Evolutionary conservation across 2,329 filamentous ascomycete genomes (phyloP).

Genomic region (Scytalidium sp.): DNA sequence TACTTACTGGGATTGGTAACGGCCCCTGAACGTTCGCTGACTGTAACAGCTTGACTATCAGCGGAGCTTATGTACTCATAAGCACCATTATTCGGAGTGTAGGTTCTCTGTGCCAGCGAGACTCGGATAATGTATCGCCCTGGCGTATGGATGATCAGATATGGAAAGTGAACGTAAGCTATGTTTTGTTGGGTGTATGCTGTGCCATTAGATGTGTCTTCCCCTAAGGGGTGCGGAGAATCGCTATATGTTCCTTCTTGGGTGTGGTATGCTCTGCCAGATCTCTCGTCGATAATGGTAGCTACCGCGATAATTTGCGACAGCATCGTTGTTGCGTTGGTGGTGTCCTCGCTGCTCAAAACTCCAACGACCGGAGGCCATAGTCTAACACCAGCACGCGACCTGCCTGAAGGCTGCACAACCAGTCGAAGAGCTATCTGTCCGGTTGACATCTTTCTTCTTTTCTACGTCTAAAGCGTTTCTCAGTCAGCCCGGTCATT

Average conservation of each 20-base stretch:
- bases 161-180: conserved; percentile 27
- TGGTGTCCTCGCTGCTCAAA: conserved; percentile 13
- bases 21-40: not conserved
- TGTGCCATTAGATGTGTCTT: conserved; percentile 6
- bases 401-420: conserved; percentile 23
- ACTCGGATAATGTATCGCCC: conserved; percentile 25
- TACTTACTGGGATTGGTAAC: not conserved
- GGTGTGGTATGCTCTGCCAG: conserved; percentile 21
- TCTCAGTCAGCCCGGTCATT: not conserved
- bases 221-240: conserved; percentile 25
- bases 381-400: conserved; percentile 17
- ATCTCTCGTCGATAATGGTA: conserved; percentile 21
- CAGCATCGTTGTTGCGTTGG: conserved; percentile 17
- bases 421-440: conserved; percentile 10
- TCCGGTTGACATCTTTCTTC: not conserved
- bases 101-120: conserved; percentile 20
- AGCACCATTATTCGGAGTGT: not conserved
- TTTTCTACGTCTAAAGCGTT: not conserved
- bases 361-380: conserved; percentile 24
- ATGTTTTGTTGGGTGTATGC: conserved; percentile 13
- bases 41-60: not conserved
- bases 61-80: not conserved
- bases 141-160: conserved; percentile 23
- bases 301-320: conserved; percentile 23
- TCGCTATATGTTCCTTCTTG: conserved; percentile 23